A percentile compares a stretch with the other conserved stretches of the same genome.
Evolutionary conservation across 768 basidiomycete species (phyloP).

Genomic region (Kwoniella dejecticola): DNA sequence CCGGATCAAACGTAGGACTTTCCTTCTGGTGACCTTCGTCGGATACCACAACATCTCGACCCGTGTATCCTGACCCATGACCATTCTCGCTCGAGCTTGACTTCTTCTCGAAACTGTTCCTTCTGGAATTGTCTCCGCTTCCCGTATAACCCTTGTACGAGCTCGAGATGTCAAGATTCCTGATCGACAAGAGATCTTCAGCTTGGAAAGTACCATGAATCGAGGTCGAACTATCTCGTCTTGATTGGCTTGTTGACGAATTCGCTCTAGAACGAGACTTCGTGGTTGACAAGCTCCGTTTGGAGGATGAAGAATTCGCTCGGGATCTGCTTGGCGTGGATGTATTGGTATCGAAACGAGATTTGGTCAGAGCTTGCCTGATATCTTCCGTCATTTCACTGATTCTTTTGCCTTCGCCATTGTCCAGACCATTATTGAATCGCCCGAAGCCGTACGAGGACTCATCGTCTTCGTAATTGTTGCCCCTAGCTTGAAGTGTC

Average conservation of each 20-base stretch:
- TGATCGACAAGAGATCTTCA: slow-evolving; percentile 22
- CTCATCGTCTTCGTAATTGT: slow-evolving; percentile 40
- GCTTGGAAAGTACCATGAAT: background rate
- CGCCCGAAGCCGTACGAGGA: slow-evolving; percentile 44
- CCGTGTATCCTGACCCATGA: slow-evolving; percentile 17
- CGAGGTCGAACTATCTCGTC: slow-evolving; percentile 15
- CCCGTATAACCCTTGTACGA: background rate
- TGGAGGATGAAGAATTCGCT: slow-evolving; percentile 17
- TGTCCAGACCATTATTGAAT: slow-evolving; percentile 22
- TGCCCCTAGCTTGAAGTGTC: slow-evolving; percentile 34
- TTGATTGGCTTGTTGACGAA: slow-evolving; percentile 1
- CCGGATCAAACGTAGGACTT: slow-evolving; percentile 39
- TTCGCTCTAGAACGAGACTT: slow-evolving; percentile 15
- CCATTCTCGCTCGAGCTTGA: slow-evolving; percentile 10
- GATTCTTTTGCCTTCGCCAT: slow-evolving; percentile 18
- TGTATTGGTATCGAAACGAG: slow-evolving; percentile 14
- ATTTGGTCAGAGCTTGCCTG: slow-evolving; percentile 28
- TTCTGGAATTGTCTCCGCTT: slow-evolving; percentile 27
- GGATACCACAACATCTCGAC: background rate
- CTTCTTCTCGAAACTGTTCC: slow-evolving; percentile 14
- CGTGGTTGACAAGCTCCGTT: background rate
- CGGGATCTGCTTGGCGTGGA: slow-evolving; percentile 17
- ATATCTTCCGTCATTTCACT: slow-evolving; percentile 45
- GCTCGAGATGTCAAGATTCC: slow-evolving; percentile 19
- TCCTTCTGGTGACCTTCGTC: slow-evolving; percentile 17